phyloP scores from a whole-genome alignment of 106 monocot species.

The Phalaenopsis aphrodite region DNA sequence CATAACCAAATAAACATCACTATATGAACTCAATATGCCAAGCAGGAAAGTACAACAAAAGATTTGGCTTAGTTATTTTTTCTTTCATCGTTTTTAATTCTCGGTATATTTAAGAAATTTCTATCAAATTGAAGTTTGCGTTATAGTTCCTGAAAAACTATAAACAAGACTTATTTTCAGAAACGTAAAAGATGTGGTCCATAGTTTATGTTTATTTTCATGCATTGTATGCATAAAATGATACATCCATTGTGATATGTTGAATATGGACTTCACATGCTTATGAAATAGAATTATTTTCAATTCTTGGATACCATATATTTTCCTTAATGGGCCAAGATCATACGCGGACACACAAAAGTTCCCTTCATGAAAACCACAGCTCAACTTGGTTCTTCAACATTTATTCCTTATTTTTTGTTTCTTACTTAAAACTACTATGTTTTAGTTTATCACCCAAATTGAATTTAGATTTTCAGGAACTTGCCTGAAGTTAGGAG shows the following conservation, averaged over 20 bases:
- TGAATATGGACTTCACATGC: neutral
- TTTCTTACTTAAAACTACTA: neutral
- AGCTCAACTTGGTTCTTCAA: neutral
- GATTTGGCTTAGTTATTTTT: no score
- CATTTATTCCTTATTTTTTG: neutral
- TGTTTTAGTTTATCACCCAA: constrained; percentile 3
- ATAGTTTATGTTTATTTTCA: neutral
- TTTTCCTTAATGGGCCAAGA: neutral
- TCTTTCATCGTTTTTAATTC: no score
- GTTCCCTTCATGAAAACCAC: neutral
- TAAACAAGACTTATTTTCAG: neutral
- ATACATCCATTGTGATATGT: neutral
- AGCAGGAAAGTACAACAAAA: no score
- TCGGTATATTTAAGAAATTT: neutral
- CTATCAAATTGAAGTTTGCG: neutral
- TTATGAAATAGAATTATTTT: neutral
- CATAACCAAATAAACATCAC: no score
- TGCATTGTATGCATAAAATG: neutral
- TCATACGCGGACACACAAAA: neutral
- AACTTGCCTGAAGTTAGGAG: constrained; percentile 91
- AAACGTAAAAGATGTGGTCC: neutral
- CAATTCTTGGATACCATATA: neutral
- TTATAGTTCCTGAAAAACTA: neutral
- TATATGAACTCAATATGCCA: no score
- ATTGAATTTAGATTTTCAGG: constrained; percentile 23